phyloP scores from a whole-genome alignment of 345 rosid species.

The Capsella bursapastoris region DNA sequence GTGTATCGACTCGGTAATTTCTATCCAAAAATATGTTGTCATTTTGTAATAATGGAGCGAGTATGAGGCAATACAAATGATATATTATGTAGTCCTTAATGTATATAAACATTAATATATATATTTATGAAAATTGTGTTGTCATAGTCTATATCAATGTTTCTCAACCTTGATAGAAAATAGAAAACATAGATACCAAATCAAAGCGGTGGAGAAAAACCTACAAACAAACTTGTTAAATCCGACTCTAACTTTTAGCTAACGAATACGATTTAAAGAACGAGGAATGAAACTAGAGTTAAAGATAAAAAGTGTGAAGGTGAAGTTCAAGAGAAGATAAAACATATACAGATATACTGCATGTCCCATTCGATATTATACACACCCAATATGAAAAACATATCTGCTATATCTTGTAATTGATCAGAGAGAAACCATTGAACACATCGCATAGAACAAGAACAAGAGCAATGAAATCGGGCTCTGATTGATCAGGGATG shows the following conservation, averaged over 20 bases:
- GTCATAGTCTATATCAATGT: neutral
- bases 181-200: neutral
- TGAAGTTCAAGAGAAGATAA: neutral
- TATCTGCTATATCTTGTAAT: neutral
- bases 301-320: neutral
- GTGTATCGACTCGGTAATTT: constrained; percentile 23
- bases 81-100: constrained; percentile 8
- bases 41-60: constrained; percentile 38
- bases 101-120: neutral
- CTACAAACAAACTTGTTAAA: too few relatives aligned
- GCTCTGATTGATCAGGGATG: constrained; percentile 20
- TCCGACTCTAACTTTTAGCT: too few relatives aligned
- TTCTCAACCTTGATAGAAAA: neutral
- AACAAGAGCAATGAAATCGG: constrained; percentile 7
- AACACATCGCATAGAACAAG: constrained; percentile 21
- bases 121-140: neutral
- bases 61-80: constrained; percentile 24
- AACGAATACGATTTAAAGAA: neutral
- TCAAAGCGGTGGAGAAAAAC: neutral
- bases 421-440: constrained; percentile 19
- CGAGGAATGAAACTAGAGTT: neutral
- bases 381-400: neutral
- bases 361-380: too few relatives aligned
- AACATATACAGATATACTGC: neutral
- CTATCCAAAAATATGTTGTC: constrained; percentile 24